Evolutionary conservation across 805 yeast genomes (phyloP).

Genomic region (Candida broadrunensis): DNA sequence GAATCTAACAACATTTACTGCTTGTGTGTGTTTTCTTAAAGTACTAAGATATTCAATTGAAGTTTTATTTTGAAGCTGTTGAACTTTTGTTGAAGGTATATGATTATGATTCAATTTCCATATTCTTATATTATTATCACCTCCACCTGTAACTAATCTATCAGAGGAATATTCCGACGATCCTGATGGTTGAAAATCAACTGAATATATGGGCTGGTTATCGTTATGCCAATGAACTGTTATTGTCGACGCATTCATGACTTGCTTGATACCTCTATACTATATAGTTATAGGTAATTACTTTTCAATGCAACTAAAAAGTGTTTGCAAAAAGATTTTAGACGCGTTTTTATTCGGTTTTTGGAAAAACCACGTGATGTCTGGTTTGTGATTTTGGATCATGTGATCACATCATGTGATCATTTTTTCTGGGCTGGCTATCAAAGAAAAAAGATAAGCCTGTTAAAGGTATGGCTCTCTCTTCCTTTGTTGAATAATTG

Average conservation of each 20-base stretch:
- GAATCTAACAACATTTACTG: conserved; percentile 88
- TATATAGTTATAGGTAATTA: too few relatives aligned
- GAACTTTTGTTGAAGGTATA: background rate
- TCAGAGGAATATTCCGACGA: conserved; percentile 16
- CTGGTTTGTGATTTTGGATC: too few relatives aligned
- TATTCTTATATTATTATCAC: conserved; percentile 83
- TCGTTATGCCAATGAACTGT: conserved; percentile 75
- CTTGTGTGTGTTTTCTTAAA: conserved; percentile 84
- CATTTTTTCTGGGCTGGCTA: background rate
- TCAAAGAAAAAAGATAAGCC: background rate
- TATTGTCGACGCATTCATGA: conserved; percentile 45
- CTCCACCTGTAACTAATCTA: conserved; percentile 87
- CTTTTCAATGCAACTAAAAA: too few relatives aligned
- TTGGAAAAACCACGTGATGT: too few relatives aligned
- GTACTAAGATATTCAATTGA: conserved; percentile 77
- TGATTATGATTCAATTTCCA: conserved; percentile 29
- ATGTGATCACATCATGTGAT: background rate
- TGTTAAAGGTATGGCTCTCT: background rate
- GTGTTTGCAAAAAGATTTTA: too few relatives aligned
- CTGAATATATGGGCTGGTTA: conserved; percentile 68
- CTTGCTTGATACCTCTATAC: background rate
- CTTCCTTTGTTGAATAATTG: too few relatives aligned
- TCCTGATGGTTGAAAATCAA: conserved; percentile 53
- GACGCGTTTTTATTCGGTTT: too few relatives aligned
- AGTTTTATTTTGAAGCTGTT: background rate